Conservation (phyloP, 352 stramenopile genomes). For the Globisporangium nagaii region DNA sequence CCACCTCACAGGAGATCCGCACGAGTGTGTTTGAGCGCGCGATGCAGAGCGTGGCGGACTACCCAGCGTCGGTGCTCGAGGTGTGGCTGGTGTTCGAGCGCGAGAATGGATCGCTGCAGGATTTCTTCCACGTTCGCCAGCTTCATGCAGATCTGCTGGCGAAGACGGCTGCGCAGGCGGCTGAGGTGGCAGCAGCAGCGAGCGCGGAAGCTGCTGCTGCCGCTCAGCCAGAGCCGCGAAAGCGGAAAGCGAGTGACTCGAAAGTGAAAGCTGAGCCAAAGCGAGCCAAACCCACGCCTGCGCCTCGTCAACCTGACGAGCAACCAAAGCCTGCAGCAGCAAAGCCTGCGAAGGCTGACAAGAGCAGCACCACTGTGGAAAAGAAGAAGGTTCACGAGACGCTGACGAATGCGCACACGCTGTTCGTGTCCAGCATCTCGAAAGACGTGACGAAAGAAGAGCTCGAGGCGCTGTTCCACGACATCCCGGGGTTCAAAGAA, state of each 20-base stretch:
- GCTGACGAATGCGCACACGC: constrained; percentile 54
- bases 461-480: constrained; percentile 38
- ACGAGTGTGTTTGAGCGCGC: constrained; percentile 33
- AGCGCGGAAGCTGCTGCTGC: constrained; percentile 16
- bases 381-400: constrained; percentile 29
- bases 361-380: constrained; percentile 2
- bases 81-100: constrained; percentile 47
- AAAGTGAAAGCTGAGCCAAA: constrained; percentile 14
- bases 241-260: constrained; percentile 10
- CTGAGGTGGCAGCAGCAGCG: not conserved
- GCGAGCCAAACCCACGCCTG: constrained; percentile 12
- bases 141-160: constrained; percentile 21
- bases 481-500: constrained; percentile 43
- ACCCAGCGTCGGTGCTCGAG: constrained; percentile 25
- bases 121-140: constrained; percentile 26
- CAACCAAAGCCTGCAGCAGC: not conserved
- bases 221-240: constrained; percentile 5
- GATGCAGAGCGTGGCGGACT: constrained; percentile 26
- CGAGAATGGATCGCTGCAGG: constrained; percentile 34
- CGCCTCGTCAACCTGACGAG: not conserved
- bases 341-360: constrained; percentile 9
- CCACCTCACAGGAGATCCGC: constrained; percentile 19
- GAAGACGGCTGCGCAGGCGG: not conserved
- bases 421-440: constrained; percentile 64
- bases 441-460: constrained; percentile 54